Evolutionary conservation across 2,329 filamentous ascomycete species (phyloP), one percentile per base, ranked within the genome.

Genomic region (Pseudogymnoascus sp.): DNA sequence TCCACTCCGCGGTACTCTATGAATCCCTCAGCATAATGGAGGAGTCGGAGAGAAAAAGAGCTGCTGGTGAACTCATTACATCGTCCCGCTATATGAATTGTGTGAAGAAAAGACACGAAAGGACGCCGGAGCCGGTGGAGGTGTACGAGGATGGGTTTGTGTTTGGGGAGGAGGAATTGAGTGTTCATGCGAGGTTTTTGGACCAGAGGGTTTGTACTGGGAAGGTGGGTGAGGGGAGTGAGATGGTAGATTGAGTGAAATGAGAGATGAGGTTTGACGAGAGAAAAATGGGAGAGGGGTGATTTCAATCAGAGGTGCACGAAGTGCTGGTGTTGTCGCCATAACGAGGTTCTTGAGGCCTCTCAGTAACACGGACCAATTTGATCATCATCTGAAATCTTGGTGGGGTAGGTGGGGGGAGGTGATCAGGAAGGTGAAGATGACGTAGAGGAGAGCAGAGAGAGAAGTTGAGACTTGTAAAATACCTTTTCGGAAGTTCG

Each of bases 321-420:
- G n/a, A 42, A 42, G 59, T 42, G 59, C 59, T 60, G 59, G 59
- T 60, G 18, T 60, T 62, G 16, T 60, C 59, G 59, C 59, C 59
- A 60, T 60, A 60, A 42, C 59, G 59, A 42, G 59, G 37, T 37
- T 37, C 37, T 42, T 60, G 33, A 60, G 37, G 59, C 37, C 59
- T 42, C 59, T 60, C 59, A 60, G 59, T 60, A 60, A 60, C 59
- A 60, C 59, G 59, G 59, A 60, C 59, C 59, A 60, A 60, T 60
- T 60, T 40, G 59, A 42, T 60, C 59, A 60, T 60, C 59, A 60
- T 60, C n/a, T 60, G 38, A 42, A 60, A 38, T 56, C 50, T 33
- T 33, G 50, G 16, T 10, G n/a, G 11, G 44, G 44, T 50, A 28
- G 8, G 50, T 33, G 25, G 28, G 42, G 21, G 42, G 2, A 25